Evolutionary conservation across 768 basidiomycete genomes (phyloP).

Genomic region (Tylopilus cervinicoccineus): DNA sequence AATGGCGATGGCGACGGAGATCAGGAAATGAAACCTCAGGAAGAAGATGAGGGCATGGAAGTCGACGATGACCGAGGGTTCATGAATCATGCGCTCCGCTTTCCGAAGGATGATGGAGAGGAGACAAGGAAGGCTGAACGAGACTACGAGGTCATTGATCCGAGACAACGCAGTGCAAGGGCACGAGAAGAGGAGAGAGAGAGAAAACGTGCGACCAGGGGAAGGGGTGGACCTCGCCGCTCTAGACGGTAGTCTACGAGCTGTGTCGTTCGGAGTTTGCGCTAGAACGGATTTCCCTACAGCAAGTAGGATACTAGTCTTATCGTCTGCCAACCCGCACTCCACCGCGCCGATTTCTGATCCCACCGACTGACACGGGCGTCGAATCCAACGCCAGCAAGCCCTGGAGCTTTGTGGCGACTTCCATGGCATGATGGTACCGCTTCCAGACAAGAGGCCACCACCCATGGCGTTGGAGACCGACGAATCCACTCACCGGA

Average conservation of each 20-base stretch:
- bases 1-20: slow-evolving; percentile 6
- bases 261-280: background rate
- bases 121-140: slow-evolving; percentile 74
- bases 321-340: background rate
- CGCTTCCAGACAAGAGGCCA: background rate
- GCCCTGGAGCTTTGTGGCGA: background rate
- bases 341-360: background rate
- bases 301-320: background rate
- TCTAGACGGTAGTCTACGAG: slow-evolving; percentile 19
- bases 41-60: slow-evolving; percentile 58
- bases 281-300: background rate
- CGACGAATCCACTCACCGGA: background rate
- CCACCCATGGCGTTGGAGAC: background rate
- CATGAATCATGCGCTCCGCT: slow-evolving; percentile 65
- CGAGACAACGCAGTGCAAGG: slow-evolving; percentile 63
- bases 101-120: slow-evolving; percentile 76
- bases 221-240: slow-evolving; percentile 17
- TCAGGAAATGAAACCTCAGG: slow-evolving; percentile 19
- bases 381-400: background rate
- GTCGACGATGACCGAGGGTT: slow-evolving; percentile 77
- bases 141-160: slow-evolving; percentile 90
- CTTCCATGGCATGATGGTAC: background rate
- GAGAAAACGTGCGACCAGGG: slow-evolving; percentile 41
- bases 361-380: background rate
- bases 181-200: slow-evolving; percentile 79